Conservation (phyloP, 805 yeast species). For the Wickerhamiella kurtzmanii region DNA sequence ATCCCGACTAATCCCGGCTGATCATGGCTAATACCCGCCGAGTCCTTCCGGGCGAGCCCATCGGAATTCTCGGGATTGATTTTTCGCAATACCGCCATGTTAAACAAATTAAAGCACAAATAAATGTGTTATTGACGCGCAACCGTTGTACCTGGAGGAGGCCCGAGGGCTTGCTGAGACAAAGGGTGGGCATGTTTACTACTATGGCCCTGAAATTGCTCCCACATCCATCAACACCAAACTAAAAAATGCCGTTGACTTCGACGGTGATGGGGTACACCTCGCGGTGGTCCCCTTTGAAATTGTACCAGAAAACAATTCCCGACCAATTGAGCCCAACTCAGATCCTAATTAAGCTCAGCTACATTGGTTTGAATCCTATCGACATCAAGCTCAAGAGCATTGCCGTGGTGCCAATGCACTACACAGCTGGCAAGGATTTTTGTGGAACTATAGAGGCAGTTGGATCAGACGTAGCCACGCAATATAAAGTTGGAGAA, state of each 20-base stretch:
- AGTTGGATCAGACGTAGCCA: conserved; percentile 36
- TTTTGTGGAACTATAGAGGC: conserved; percentile 47
- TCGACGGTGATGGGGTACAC: conserved; percentile 7
- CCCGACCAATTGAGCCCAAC: conserved; percentile 36
- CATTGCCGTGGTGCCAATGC: conserved; percentile 6
- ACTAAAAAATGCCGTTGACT: conserved; percentile 4
- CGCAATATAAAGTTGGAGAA: conserved; percentile 41
- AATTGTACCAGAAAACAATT: conserved; percentile 19
- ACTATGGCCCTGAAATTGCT: not conserved
- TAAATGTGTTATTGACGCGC: too few species aligned
- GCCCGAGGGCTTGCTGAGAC: too few species aligned
- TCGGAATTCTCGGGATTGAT: too few species aligned
- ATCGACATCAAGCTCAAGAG: conserved; percentile 42
- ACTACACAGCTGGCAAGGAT: conserved; percentile 54
- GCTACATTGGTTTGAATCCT: conserved; percentile 51
- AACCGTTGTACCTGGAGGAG: too few species aligned
- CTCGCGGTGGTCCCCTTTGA: conserved; percentile 10
- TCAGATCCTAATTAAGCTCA: conserved; percentile 44
- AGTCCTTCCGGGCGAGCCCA: too few species aligned
- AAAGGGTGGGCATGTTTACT: not conserved
- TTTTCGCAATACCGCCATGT: too few species aligned
- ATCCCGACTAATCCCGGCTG: too few species aligned
- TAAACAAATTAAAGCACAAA: too few species aligned
- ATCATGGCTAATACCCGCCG: too few species aligned
- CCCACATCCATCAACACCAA: conserved; percentile 7